Evolutionary conservation across 2,329 filamentous ascomycete species (phyloP).

Genomic region (Lasiodiplodia theobromae): DNA sequence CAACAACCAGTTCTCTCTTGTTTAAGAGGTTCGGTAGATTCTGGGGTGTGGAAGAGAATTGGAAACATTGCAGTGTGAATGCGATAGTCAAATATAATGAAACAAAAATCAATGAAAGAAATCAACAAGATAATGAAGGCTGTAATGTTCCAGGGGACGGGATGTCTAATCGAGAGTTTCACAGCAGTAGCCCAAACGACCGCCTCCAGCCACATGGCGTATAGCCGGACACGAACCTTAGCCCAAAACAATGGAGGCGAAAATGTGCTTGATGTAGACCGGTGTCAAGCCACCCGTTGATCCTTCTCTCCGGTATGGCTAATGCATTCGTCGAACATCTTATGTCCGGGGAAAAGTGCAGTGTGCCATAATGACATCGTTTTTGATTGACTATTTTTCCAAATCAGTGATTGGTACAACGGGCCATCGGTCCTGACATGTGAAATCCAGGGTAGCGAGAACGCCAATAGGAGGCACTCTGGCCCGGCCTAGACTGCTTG

Average conservation of each 20-base stretch:
- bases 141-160: no score
- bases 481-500: neutral
- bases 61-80: neutral
- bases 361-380: neutral
- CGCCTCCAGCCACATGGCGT: neutral
- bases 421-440: neutral
- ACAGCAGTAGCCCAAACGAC: neutral
- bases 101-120: neutral
- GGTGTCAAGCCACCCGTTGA: slow-evolving; percentile 9
- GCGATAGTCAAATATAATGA: neutral
- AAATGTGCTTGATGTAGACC: neutral
- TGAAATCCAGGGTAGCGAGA: neutral
- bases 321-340: neutral
- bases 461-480: no score
- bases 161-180: neutral
- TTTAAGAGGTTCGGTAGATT: neutral
- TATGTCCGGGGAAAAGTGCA: neutral
- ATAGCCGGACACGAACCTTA: neutral
- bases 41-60: neutral
- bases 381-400: neutral
- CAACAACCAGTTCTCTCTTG: neutral
- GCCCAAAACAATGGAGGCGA: neutral
- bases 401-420: neutral
- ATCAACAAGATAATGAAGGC: neutral
- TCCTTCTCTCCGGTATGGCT: neutral